Base-by-base conservation (phyloP, 768 basidiomycete genomes). In the Tricholoma terreum region DNA sequence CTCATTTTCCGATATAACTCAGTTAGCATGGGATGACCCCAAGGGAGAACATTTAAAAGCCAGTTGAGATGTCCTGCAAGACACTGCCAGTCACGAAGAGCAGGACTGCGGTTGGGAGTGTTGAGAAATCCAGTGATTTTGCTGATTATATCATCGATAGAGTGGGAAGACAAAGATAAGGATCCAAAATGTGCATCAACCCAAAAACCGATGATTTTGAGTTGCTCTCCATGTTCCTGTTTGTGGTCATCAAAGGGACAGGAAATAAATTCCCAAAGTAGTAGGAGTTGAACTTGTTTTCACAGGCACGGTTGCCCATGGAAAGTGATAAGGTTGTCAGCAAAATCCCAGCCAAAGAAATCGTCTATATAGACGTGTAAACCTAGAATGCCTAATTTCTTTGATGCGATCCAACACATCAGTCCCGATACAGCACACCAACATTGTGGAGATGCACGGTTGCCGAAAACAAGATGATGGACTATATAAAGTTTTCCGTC, bases 201-300 rank as follows among this genome's bases (percentile, higher is more conserved):
- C 14, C 60, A 60, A 42, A 78, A 76, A 0, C 76, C 74, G 36
- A 77, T 75, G 34, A 77, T 67, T n/a, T 64, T 67, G 0, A 75
- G 56, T 1, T 12, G n/a, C 0, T 9, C 1, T 0, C 69, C 70
- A 51, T 54, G 65, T 3, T 69, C 53, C 52, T 74, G 69, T 55
- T 73, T 74, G 17, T 33, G 24, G 11, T 69, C 61, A 21, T 71
- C 59, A 35, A 60, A 72, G 8, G 67, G 69, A 31, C 67, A 65
- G 2, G 55, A 24, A 15, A 71, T 60, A 1, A 19, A 5, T 36
- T 73, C 72, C 64, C 67, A 71, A 2, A 72, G 59, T 3, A 52
- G 12, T 3, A 75, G 67, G 0, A 72, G 57, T 15, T 59, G 61
- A 5, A 61, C 66, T 53, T 71, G 70, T 15, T 58, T 52, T n/a